Evolutionary conservation across 495 filamentous ascomycete genomes (phyloP).

Genomic region (Filosporella fistucella): DNA sequence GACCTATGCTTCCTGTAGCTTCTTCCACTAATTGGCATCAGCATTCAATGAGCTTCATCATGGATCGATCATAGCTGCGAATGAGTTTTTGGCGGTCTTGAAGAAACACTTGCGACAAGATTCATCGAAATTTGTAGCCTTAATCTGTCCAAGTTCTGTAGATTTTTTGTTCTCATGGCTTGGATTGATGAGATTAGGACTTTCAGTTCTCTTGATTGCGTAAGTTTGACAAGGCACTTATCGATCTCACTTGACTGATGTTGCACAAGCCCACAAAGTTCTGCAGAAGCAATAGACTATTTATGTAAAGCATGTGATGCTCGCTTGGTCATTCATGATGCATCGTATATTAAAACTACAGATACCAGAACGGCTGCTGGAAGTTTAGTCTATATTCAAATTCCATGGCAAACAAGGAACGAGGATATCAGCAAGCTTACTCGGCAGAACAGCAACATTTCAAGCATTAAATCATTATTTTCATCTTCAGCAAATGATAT

Average conservation of each 20-base stretch:
- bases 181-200: conserved; percentile 42
- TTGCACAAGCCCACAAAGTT: conserved; percentile 41
- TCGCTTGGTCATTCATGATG: conserved; percentile 31
- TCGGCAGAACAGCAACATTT: neutral
- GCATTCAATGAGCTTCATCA: conserved; percentile 14
- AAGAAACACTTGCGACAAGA: no score
- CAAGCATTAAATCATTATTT: no score
- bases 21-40: conserved; percentile 3
- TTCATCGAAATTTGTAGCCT: conserved; percentile 33
- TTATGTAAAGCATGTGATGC: conserved; percentile 37
- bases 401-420: no score
- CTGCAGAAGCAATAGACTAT: conserved; percentile 34
- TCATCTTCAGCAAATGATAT: conserved; percentile 2
- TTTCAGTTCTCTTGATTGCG: conserved; percentile 47
- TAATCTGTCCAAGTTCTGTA: conserved; percentile 43
- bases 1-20: no score
- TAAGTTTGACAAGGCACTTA: conserved; percentile 30
- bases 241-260: conserved; percentile 43
- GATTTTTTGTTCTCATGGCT: conserved; percentile 50
- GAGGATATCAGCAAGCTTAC: conserved; percentile 1
- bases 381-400: no score
- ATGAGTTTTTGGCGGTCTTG: neutral
- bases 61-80: conserved; percentile 4
- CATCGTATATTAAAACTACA: no score
- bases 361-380: no score